Base-by-base conservation (phyloP, 495 filamentous ascomycete genomes). In the Mytilinidion resinicola region DNA sequence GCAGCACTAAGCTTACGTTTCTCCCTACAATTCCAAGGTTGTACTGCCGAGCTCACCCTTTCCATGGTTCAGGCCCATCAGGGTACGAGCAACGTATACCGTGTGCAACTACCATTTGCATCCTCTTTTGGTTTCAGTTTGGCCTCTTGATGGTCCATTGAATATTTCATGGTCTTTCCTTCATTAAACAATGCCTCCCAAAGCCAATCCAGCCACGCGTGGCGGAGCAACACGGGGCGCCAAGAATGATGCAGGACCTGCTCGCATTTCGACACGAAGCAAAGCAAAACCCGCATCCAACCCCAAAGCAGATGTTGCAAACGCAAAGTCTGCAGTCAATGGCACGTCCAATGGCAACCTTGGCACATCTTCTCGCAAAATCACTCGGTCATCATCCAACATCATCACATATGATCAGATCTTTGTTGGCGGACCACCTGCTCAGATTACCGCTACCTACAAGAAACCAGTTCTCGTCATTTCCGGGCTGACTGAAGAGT, bases 341-440 rank as follows among this genome's bases (percentile, higher is more conserved):
- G 44, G 37, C 19, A 34, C 37, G 11, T 11, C 33, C n/a, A 55
- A 30, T 55, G 36, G 15, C 19, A 17, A 19, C n/a, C 34, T 19
- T 17, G n/a, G 21, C 15, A 17, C 34, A 12, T 14, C 33, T 6
- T 37, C 57, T 9, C 47, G 58, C 15, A 65, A 65, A 38, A 44
- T 41, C 15, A 65, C 62, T 5, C 53, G 62, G 7, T 56, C 63
- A 12, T 55, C 60, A 25, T 66, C 63, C 33, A 66, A 60, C 39
- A 38, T 60, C 21, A 60, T 59, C 1, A 66, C 21, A 21, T 53
- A 60, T 41, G 38, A 43, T 14, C 42, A 38, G 3, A 56, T 66
- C 41, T 34, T 52, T 14, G 56, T 52, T 35, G 34, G 60, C 0
- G 51, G 53, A 34, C 19, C 19, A 33, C 10, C 19, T 1, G 11